phyloP scores from a whole-genome alignment of 495 filamentous ascomycete species.

The Clohesyomyces aquaticus region DNA sequence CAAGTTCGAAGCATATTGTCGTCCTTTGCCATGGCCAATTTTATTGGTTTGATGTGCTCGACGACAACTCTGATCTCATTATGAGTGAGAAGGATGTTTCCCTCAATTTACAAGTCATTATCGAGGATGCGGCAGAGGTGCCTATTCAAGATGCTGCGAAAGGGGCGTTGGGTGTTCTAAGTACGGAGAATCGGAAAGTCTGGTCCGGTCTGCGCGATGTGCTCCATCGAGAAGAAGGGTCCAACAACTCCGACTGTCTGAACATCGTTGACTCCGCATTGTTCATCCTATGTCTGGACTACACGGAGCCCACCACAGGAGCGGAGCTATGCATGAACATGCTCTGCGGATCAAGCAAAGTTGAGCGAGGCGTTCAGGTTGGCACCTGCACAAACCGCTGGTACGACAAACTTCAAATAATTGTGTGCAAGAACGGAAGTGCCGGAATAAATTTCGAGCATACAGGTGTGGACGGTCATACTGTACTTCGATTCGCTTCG shows the following conservation, averaged over 20 bases:
- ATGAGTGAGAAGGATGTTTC: constrained; percentile 96
- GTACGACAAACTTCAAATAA: constrained; percentile 99
- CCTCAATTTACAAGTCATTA: constrained; percentile 87
- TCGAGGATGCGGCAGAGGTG: constrained; percentile 85
- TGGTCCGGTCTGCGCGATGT: constrained; percentile 93
- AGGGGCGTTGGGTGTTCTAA: constrained; percentile 88
- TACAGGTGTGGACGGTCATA: constrained; percentile 97
- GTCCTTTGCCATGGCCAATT: constrained; percentile 95
- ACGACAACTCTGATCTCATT: constrained; percentile 91
- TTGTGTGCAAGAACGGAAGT: constrained; percentile 97
- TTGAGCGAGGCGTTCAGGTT: constrained; percentile 91
- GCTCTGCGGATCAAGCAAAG: constrained; percentile 92
- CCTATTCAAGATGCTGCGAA: constrained; percentile 94
- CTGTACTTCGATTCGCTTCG: constrained; percentile 91
- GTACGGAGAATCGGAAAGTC: constrained; percentile 93
- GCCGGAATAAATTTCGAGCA: constrained; percentile 99
- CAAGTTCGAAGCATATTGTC: constrained; percentile 85
- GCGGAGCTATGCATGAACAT: constrained; percentile 93
- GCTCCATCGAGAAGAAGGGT: constrained; percentile 79
- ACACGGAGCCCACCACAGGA: constrained; percentile 78
- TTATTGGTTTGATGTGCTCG: constrained; percentile 98
- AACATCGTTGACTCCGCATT: constrained; percentile 93
- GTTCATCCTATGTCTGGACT: constrained; percentile 90
- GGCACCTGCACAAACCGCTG: constrained; percentile 97
- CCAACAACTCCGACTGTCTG: constrained; percentile 93